Evolutionary conservation across 306 rosid species (phyloP).

Genomic region (Gastrolobium villosum): DNA sequence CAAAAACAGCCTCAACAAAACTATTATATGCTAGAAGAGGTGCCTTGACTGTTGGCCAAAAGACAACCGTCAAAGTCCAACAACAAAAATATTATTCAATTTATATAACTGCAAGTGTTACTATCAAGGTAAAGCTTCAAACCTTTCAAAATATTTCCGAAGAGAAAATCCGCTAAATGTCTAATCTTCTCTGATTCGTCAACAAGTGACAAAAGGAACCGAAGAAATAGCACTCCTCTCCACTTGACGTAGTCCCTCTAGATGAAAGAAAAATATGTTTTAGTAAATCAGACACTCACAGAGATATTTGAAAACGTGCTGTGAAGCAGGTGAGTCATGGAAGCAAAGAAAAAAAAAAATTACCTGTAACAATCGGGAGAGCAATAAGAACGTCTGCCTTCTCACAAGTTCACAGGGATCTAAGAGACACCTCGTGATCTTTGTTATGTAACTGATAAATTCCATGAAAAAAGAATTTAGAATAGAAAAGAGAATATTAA

Average conservation of each 20-base stretch:
- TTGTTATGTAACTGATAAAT: conserved; percentile 82
- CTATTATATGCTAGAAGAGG: conserved; percentile 96
- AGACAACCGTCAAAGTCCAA: conserved; percentile 42
- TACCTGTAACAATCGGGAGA: conserved; percentile 94
- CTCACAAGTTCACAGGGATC: conserved; percentile 98
- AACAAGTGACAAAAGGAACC: conserved; percentile 95
- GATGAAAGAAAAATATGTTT: conserved; percentile 37
- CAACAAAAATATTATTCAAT: conserved; percentile 17
- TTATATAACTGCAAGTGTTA: conserved; percentile 44
- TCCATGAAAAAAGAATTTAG: conserved; percentile 56
- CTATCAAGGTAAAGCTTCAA: conserved; percentile 31
- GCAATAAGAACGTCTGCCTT: conserved; percentile 93
- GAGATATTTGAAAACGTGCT: conserved; percentile 29
- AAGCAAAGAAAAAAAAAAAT: conserved; percentile 26
- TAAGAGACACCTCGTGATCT: conserved; percentile 86
- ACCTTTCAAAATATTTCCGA: conserved; percentile 95
- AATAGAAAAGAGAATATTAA: conserved; percentile 27
- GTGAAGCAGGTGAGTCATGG: conserved; percentile 21
- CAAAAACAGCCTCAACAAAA: conserved; percentile 89
- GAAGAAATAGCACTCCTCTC: conserved; percentile 95
- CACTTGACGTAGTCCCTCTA: conserved; percentile 98
- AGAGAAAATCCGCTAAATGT: conserved; percentile 80
- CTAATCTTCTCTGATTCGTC: conserved; percentile 93
- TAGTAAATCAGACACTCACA: conserved; percentile 9
- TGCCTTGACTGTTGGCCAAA: conserved; percentile 73